phyloP scores from a whole-genome alignment of 2,329 filamentous ascomycete species.

The Anthostomella pinea region DNA sequence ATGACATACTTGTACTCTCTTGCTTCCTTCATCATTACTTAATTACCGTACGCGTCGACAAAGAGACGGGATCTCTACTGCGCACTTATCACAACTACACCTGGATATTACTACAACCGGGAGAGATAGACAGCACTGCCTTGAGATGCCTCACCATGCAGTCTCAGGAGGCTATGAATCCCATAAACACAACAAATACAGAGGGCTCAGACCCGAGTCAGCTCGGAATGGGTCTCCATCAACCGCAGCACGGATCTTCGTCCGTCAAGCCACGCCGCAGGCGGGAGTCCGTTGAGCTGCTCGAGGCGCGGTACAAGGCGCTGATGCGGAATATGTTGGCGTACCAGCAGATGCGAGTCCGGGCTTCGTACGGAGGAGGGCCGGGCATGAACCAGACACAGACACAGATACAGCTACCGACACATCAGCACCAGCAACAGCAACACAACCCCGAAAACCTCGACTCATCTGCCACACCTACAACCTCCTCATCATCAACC shows the following conservation, averaged over 20 bases:
- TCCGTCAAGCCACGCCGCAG: constrained; percentile 14
- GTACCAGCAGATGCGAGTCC: constrained; percentile 18
- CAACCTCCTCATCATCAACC: no score
- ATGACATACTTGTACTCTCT: no score
- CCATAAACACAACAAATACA: background rate
- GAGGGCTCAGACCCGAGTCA: background rate
- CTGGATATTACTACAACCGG: no score
- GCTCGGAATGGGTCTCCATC: background rate
- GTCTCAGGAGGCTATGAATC: background rate
- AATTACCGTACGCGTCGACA: no score
- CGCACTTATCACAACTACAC: no score
- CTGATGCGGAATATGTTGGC: constrained; percentile 24
- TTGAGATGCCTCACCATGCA: constrained; percentile 1
- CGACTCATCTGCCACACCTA: background rate
- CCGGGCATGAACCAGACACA: constrained; percentile 8
- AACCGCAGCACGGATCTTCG: constrained; percentile 11
- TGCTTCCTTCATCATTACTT: no score
- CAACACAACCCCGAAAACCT: background rate
- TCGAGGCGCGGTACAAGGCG: constrained; percentile 23
- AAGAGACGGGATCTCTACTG: background rate
- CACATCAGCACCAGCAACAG: background rate
- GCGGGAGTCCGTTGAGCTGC: constrained; percentile 19
- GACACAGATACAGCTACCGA: no score
- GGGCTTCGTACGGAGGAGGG: constrained; percentile 6
- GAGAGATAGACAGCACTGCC: no score